phyloP scores from a whole-genome alignment of 768 basidiomycete genomes.

The Mycena crocata region DNA sequence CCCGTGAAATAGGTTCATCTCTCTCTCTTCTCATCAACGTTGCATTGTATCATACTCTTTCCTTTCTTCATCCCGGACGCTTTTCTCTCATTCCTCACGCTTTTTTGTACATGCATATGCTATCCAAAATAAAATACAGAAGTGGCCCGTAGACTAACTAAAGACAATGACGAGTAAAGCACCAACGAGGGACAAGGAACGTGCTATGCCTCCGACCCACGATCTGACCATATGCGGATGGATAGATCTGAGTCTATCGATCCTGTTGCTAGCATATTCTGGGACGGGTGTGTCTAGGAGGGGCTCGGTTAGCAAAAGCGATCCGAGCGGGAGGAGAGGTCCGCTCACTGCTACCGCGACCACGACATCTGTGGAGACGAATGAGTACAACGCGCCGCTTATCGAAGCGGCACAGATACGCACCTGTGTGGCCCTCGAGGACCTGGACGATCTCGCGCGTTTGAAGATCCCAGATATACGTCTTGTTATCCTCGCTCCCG shows the following conservation, averaged over 20 bases:
- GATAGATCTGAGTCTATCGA: conserved; percentile 87
- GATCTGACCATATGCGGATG: conserved; percentile 87
- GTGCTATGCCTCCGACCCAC: conserved; percentile 36
- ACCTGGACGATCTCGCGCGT: conserved; percentile 87
- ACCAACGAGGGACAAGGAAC: neutral
- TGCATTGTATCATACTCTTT: conserved; percentile 24
- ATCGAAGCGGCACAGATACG: conserved; percentile 21
- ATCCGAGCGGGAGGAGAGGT: conserved; percentile 15
- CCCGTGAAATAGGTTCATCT: conserved; percentile 59
- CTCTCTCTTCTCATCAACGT: conserved; percentile 13
- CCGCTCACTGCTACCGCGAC: conserved; percentile 79
- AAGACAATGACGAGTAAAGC: too few species aligned
- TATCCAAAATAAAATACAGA: conserved; percentile 31
- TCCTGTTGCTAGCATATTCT: conserved; percentile 90
- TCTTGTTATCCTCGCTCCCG: conserved; percentile 91
- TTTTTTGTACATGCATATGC: conserved; percentile 33
- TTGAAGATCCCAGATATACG: conserved; percentile 93
- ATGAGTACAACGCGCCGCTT: neutral
- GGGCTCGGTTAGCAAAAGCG: conserved; percentile 19
- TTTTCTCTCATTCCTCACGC: conserved; percentile 15
- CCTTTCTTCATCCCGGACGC: conserved; percentile 5
- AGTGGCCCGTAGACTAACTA: conserved; percentile 15
- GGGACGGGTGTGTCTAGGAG: conserved; percentile 81
- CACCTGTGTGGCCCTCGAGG: conserved; percentile 80
- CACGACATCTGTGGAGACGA: conserved; percentile 66